Base-by-base conservation (phyloP, 352 stramenopile species). In the Pythium apleroticum region DNA sequence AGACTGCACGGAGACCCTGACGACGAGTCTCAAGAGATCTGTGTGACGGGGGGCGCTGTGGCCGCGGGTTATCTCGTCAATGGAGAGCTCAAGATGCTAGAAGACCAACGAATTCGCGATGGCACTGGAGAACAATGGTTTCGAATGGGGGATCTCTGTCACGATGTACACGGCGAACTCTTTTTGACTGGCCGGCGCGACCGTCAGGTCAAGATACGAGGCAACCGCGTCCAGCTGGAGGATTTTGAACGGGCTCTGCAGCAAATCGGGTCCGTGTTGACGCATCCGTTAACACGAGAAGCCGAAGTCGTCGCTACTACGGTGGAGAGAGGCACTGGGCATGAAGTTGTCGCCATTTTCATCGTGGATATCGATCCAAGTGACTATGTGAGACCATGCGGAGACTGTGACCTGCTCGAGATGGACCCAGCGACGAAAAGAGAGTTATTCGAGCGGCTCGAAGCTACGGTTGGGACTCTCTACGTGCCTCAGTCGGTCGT, bases 131-230 rank as follows among this genome's bases (percentile, higher is more conserved):
- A 6, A 11, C 46, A 60, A 20, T 77, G 74, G 74, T 81, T 78
- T 46, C 50, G 58, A 12, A 90, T 68, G 52, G 77, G 79, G 4
- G 81, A 90, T 61, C 64, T 69, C 37, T 87, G 77, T 46, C 69
- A 57, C 15, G 59, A 78, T 4, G 11, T 76, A 22, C 57, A 66
- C 52, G 63, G 56, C 19, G 52, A 60, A 30, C 31, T 90, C 4
- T 89, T 73, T 52, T 77, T 77, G 20, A 72, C 66, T 25, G 79
- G 79, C 9, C 79, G 81, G 17, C 63, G 50, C 2, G 81, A 90
- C 58, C 63, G 71, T 35, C 65, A 73, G 33, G 71, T 90, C 10
- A 90, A 90, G 53, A 75, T 89, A 57, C 67, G 77, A 25, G 81
- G 81, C 30, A 76, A 84, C 19, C 69, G 72, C 22, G 54, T 90